Percentiles rank a stretch among this genome's conserved stretches.
phyloP scores from a whole-genome alignment of 805 yeast genomes.

The Saturnispora kantuleensis region DNA sequence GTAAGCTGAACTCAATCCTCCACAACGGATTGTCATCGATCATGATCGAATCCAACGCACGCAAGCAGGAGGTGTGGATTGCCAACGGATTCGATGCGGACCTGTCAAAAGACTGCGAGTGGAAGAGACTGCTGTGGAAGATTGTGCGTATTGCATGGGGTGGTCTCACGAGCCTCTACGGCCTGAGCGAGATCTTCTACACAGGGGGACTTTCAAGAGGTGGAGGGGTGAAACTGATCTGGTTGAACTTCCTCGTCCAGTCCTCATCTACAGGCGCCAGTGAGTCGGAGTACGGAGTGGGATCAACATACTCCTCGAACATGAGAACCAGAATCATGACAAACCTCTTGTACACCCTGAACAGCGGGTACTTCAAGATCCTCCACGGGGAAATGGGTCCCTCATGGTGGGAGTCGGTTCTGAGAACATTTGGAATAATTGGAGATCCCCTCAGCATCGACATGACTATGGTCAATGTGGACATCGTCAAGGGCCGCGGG shows the following conservation, averaged over 20 bases:
- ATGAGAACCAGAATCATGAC: slow-evolving; percentile 1
- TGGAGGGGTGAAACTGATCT: slow-evolving; percentile 6
- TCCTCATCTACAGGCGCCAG: background rate
- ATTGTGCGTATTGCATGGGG: background rate
- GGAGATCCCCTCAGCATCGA: slow-evolving; percentile 14
- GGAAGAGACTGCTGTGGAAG: background rate
- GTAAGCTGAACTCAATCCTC: slow-evolving; percentile 19
- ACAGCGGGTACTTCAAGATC: slow-evolving; percentile 3
- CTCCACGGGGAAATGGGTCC: slow-evolving; percentile 12
- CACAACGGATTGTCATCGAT: slow-evolving; percentile 24
- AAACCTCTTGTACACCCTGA: slow-evolving; percentile 1
- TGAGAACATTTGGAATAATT: slow-evolving; percentile 8
- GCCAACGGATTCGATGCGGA: background rate
- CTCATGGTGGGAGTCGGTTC: slow-evolving; percentile 2
- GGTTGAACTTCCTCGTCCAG: slow-evolving; percentile 8
- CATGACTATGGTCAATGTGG: slow-evolving; percentile 21
- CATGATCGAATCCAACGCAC: slow-evolving; percentile 22
- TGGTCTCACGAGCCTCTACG: background rate
- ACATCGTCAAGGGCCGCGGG: slow-evolving; percentile 9
- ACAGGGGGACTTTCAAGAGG: slow-evolving; percentile 5
- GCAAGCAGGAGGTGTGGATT: slow-evolving; percentile 12
- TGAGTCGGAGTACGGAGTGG: slow-evolving; percentile 4
- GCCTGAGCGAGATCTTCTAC: background rate
- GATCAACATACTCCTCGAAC: background rate
- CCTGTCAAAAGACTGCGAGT: background rate